phyloP scores from a whole-genome alignment of 257 asterid genomes.

The Ajuga chamaepitys region DNA sequence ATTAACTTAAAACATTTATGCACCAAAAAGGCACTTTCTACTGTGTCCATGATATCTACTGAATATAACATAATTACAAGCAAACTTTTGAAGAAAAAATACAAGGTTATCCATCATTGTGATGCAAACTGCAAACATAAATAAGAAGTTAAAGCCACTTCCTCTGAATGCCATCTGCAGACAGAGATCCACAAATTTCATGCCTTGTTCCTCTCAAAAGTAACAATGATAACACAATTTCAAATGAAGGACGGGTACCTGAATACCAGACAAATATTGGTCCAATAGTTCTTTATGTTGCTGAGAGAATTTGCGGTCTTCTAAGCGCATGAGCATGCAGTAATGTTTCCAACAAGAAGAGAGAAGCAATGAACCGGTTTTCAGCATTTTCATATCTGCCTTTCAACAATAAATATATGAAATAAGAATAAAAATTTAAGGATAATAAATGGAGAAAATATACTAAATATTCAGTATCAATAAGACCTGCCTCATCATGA shows the following conservation, averaged over 20 bases:
- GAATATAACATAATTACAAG: neutral
- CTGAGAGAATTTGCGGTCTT: slow-evolving; percentile 48
- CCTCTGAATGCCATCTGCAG: too few relatives aligned
- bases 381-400: slow-evolving; percentile 51
- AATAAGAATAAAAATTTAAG: slow-evolving; percentile 11
- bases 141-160: too few relatives aligned
- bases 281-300: slow-evolving; percentile 56
- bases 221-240: slow-evolving; percentile 5
- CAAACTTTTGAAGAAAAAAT: neutral
- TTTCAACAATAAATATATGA: slow-evolving; percentile 20
- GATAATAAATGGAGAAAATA: neutral
- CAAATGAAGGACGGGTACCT: slow-evolving; percentile 38
- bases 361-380: slow-evolving; percentile 66
- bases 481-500: slow-evolving; percentile 58
- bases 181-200: too few relatives aligned
- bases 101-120: too few relatives aligned
- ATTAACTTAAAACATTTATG: neutral
- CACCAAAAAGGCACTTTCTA: neutral
- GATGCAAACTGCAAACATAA: too few relatives aligned
- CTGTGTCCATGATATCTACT: neutral
- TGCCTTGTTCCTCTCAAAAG: neutral
- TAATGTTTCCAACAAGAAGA: slow-evolving; percentile 97
- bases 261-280: slow-evolving; percentile 79
- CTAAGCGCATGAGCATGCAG: slow-evolving; percentile 65
- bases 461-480: slow-evolving; percentile 15